phyloP scores from a whole-genome alignment of 164 flowering plant species.

The Liriodendron chinense region DNA sequence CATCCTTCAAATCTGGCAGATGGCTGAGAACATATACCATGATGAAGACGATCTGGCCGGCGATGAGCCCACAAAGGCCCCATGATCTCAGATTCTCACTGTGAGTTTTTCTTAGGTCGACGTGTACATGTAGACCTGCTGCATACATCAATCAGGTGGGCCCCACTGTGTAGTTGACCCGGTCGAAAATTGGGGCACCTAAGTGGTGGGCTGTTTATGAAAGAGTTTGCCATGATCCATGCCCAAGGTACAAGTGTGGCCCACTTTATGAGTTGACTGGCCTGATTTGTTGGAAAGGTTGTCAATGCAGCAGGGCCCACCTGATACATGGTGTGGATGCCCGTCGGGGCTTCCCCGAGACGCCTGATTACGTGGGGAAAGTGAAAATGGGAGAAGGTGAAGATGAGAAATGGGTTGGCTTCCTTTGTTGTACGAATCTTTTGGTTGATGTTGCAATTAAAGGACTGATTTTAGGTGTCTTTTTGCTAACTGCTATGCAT shows the following conservation, averaged over 20 bases:
- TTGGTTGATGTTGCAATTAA: background rate
- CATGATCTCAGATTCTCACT: slow-evolving; percentile 12
- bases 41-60: slow-evolving; percentile 84
- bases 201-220: too few relatives aligned
- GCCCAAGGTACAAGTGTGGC: background rate
- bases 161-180: background rate
- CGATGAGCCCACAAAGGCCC: slow-evolving; percentile 53
- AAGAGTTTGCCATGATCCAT: too few relatives aligned
- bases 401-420: background rate
- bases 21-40: slow-evolving; percentile 98
- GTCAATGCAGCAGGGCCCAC: background rate
- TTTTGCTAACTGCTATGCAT: background rate
- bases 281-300: background rate
- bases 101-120: too few relatives aligned
- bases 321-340: background rate
- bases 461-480: background rate
- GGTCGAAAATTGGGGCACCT: background rate
- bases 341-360: background rate
- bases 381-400: background rate
- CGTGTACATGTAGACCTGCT: background rate
- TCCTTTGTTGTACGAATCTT: background rate
- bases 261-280: background rate
- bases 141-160: background rate
- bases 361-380: background rate
- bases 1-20: slow-evolving; percentile 98